Conservation (phyloP, 257 asterid genomes). For the Buddleja alternifolia region DNA sequence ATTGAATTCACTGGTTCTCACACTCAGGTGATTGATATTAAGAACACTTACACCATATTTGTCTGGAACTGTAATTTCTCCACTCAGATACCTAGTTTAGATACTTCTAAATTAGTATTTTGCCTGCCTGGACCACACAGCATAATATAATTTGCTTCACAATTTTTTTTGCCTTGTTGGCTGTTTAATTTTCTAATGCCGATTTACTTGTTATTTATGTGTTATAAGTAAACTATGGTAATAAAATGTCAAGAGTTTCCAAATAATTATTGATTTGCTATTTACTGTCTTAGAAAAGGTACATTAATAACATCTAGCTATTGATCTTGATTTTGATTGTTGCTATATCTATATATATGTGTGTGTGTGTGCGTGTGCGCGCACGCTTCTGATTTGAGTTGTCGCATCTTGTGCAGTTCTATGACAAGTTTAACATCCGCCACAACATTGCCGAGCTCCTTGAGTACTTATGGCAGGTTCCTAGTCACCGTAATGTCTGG, state of each 20-base stretch:
- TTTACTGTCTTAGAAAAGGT: neutral
- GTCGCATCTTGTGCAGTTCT: slow-evolving; percentile 63
- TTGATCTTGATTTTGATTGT: no score
- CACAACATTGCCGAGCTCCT: slow-evolving; percentile 98
- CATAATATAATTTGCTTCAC: neutral
- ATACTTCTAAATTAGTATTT: neutral
- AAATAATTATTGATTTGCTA: neutral
- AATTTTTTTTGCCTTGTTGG: neutral
- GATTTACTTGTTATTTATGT: neutral
- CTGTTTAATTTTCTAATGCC: neutral
- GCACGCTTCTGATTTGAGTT: slow-evolving; percentile 30
- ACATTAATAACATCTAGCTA: no score
- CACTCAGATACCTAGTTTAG: neutral
- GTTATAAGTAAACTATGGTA: no score
- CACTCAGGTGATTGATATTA: slow-evolving; percentile 73
- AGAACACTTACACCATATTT: slow-evolving; percentile 13
- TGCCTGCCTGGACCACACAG: slow-evolving; percentile 5
- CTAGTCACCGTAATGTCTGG: slow-evolving; percentile 98
- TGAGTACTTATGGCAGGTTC: slow-evolving; percentile 97
- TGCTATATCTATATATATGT: neutral
- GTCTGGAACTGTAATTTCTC: neutral
- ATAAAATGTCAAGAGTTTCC: neutral
- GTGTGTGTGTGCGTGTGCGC: neutral
- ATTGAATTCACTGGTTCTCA: slow-evolving; percentile 99
- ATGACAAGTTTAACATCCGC: slow-evolving; percentile 98